Evolutionary conservation across 306 rosid genomes (phyloP).

Genomic region (Ceratonia siliqua): DNA sequence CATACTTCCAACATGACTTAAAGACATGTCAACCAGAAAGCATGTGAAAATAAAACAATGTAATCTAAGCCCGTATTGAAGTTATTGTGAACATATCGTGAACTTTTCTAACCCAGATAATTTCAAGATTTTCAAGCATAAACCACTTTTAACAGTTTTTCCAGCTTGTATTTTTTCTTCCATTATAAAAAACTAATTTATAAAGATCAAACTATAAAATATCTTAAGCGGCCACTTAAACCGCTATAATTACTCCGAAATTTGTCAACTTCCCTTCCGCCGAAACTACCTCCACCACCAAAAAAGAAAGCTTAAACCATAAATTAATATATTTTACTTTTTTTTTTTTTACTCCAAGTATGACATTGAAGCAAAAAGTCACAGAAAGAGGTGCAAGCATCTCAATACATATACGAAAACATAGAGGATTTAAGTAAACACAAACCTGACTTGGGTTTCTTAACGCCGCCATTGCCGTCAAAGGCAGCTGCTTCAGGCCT

Average conservation of each 20-base stretch:
- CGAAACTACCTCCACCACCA: neutral
- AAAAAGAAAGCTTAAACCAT: too few species aligned
- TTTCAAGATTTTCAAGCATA: too few species aligned
- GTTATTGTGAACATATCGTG: neutral
- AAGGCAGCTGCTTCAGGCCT: slow-evolving; percentile 45
- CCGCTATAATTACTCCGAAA: too few species aligned
- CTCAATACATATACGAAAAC: neutral
- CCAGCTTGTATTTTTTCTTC: neutral
- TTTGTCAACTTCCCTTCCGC: too few species aligned
- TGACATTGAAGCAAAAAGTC: neutral
- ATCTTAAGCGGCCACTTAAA: neutral
- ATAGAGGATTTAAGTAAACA: neutral
- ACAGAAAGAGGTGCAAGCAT: neutral
- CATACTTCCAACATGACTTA: neutral
- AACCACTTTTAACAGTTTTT: too few species aligned
- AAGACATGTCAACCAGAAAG: neutral
- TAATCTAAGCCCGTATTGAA: neutral
- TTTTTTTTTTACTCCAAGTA: neutral
- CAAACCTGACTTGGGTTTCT: slow-evolving; percentile 63
- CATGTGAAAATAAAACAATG: too few species aligned
- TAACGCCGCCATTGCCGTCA: slow-evolving; percentile 59
- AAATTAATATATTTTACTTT: neutral
- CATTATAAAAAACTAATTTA: neutral
- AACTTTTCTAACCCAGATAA: neutral
- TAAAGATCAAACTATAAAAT: too few species aligned